phyloP scores from a whole-genome alignment of 176 grass and related monocot species.

The Leersia perrieri region DNA sequence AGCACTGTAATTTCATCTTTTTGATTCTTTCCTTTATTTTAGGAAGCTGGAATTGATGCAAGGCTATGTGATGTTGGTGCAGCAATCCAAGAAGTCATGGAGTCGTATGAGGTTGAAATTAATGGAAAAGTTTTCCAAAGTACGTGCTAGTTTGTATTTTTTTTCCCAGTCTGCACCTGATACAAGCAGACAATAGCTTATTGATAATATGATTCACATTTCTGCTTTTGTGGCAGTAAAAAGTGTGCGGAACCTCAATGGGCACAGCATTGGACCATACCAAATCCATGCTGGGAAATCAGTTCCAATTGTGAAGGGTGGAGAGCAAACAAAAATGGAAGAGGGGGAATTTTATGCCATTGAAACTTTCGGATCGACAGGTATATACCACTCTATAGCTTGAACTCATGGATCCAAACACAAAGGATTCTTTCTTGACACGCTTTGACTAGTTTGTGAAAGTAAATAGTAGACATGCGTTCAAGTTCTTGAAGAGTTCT shows the following conservation, averaged over 20 bases:
- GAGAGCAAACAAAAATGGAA: conserved; percentile 98
- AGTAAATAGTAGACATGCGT: background rate
- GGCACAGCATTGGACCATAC: conserved; percentile 96
- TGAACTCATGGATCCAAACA: background rate
- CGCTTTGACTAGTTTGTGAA: background rate
- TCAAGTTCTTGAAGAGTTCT: background rate
- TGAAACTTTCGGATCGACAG: conserved; percentile 97
- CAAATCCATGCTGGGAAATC: conserved; percentile 97
- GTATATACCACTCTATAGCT: conserved; percentile 23
- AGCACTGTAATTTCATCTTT: conserved; percentile 11
- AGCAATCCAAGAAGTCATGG: conserved; percentile 98
- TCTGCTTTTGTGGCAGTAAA: conserved; percentile 60
- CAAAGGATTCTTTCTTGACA: background rate
- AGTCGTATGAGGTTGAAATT: conserved; percentile 99
- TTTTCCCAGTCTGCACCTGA: background rate
- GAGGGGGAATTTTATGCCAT: conserved; percentile 98
- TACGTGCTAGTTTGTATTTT: conserved; percentile 9
- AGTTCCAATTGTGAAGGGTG: conserved; percentile 94
- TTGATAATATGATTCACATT: background rate
- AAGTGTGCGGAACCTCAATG: conserved; percentile 94
- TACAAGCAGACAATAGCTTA: background rate
- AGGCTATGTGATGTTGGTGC: conserved; percentile 95
- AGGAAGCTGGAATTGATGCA: conserved; percentile 99
- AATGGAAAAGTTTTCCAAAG: conserved; percentile 98
- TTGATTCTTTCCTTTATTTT: background rate